Evolutionary conservation across 106 monocot genomes (phyloP), one percentile per base, ranked within the genome.

Genomic region (Dendrobium officinale): DNA sequence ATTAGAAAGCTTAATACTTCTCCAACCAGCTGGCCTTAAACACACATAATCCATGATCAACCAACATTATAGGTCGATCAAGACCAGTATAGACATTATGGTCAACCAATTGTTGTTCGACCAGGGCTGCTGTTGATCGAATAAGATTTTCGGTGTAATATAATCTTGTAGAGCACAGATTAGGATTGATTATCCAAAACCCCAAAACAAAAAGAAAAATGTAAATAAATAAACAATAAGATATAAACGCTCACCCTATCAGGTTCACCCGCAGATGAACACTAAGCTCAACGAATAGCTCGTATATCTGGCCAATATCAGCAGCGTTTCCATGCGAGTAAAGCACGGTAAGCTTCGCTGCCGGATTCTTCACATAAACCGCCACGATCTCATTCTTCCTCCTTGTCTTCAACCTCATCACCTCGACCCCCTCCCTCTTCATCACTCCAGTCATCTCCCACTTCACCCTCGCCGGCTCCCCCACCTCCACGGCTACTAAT

Each of bases 271-370:
- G 81, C 42, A 92, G 91, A 80, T 89, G 91, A 6, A 73, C 72
- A 73, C 91, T 92, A 45, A 92, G 86, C 77, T 92, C 89, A 55
- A 79, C 18, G 82, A 92, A 89, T 43, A 92, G 89, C 81, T 92
- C 91, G 42, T 84, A 87, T 86, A 92, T 87, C 87, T 92, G 91
- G 1, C 91, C 91, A 16, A 92, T 48, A 74, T 92, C 91, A 2
- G 91, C 91, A 2, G 91, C 91, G 80, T 92, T 92, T 19, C 91
- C 91, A 33, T 92, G 91, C 22, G 91, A 92, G 58, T 92, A 92
- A 13, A 92, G 85, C 77, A 92, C 29, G 2, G 91, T 92, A 22
- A 92, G 83, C 68, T 79, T 85, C 55, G 91, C 91, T 15, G 68
- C 45, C 2, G 89, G 85, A 67, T 87, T 81, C 73, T 64, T 70